phyloP scores from a whole-genome alignment of 1,139 yeast species.

The Sugiyamaella castrensis region DNA sequence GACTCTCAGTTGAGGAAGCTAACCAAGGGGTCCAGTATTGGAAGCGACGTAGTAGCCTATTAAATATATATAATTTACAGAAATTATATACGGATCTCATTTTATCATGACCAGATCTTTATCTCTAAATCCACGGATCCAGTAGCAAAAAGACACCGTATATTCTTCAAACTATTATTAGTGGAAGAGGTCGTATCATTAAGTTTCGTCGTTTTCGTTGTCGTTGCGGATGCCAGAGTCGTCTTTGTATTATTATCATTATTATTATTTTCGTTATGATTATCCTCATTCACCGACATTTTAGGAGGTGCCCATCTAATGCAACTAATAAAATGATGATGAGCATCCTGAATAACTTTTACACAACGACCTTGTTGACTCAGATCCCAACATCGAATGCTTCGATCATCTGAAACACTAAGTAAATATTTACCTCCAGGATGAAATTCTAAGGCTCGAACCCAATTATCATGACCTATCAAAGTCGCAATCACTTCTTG shows the following conservation, averaged over 20 bases:
- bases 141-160: constrained; percentile 54
- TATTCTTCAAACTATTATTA: constrained; percentile 18
- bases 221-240: not conserved
- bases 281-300: constrained; percentile 20
- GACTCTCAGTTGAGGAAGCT: too few species aligned
- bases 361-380: constrained; percentile 52
- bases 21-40: too few species aligned
- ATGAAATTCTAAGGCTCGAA: constrained; percentile 64
- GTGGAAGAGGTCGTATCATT: constrained; percentile 10
- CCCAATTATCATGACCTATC: constrained; percentile 86
- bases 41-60: too few species aligned
- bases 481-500: constrained; percentile 57
- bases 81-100: not conserved
- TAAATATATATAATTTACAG: not conserved
- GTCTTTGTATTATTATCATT: constrained; percentile 2
- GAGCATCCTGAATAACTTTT: constrained; percentile 53
- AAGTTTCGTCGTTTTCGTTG: too few species aligned
- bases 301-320: constrained; percentile 54
- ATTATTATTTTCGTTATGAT: constrained; percentile 9
- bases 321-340: constrained; percentile 69
- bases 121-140: constrained; percentile 84
- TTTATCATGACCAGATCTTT: constrained; percentile 61
- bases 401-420: constrained; percentile 77
- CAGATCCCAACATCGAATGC: constrained; percentile 78
- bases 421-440: constrained; percentile 72